phyloP scores from a whole-genome alignment of 2,329 filamentous ascomycete genomes.

The Cladosporium austrohemisphaericum region DNA sequence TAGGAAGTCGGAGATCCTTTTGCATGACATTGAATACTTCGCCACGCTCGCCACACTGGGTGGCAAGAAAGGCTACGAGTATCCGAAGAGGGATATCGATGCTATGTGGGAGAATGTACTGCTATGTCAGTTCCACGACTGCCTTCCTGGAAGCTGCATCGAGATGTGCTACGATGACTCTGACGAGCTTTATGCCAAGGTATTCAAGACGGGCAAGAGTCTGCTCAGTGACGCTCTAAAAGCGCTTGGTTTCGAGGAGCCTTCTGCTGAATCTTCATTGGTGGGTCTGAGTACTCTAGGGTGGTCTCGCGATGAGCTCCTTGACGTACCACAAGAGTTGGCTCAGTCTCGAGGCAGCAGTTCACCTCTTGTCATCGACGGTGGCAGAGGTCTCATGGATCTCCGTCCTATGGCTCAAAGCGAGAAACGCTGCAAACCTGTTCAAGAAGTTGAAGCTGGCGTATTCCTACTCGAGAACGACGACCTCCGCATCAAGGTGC shows the following conservation, averaged over 20 bases:
- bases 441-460: constrained; percentile 43
- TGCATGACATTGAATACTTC: constrained; percentile 83
- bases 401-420: background rate
- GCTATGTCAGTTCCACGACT: constrained; percentile 96
- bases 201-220: constrained; percentile 72
- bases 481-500: constrained; percentile 68
- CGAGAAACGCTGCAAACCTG: constrained; percentile 17
- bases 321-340: background rate
- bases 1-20: constrained; percentile 74
- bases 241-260: constrained; percentile 59
- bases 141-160: constrained; percentile 88
- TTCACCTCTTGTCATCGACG: background rate
- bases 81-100: constrained; percentile 91
- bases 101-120: constrained; percentile 91
- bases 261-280: constrained; percentile 23
- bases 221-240: constrained; percentile 67
- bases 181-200: constrained; percentile 76
- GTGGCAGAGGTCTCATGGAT: background rate
- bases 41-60: constrained; percentile 80
- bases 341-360: background rate
- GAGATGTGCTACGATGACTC: constrained; percentile 99
- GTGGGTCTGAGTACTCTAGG: constrained; percentile 79
- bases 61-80: constrained; percentile 64
- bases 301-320: constrained; percentile 59
- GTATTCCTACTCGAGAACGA: constrained; percentile 78